Evolutionary conservation across 2,329 filamentous ascomycete genomes (phyloP).

Genomic region (Trichoderma harzianum): DNA sequence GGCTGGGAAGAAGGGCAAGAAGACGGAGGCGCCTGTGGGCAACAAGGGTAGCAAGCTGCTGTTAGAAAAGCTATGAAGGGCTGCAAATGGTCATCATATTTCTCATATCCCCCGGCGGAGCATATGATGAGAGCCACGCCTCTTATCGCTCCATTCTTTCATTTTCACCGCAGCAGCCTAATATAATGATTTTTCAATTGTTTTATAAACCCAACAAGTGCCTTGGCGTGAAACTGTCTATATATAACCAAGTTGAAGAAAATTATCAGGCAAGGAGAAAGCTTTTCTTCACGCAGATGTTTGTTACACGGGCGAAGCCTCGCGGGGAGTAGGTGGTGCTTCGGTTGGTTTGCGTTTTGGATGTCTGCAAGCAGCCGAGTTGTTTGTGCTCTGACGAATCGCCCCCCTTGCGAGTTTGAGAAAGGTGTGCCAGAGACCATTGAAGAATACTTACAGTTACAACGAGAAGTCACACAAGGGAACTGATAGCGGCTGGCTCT

Average conservation of each 20-base stretch:
- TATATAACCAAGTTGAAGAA: not conserved
- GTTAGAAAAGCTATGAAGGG: slow-evolving; percentile 51
- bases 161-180: not conserved
- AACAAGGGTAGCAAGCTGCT: slow-evolving; percentile 62
- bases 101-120: not conserved
- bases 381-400: slow-evolving; percentile 2
- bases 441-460: not conserved
- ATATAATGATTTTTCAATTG: not conserved
- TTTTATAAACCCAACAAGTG: not conserved
- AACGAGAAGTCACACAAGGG: not conserved
- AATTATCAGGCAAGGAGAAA: not conserved
- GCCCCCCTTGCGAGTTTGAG: not conserved
- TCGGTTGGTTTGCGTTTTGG: not conserved
- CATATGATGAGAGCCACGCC: not conserved
- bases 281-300: not conserved
- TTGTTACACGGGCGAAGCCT: not conserved
- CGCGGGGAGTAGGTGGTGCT: not conserved
- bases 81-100: not conserved
- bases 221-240: not conserved
- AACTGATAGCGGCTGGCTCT: not conserved
- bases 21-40: slow-evolving; percentile 47
- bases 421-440: not conserved
- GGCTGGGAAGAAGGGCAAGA: slow-evolving; percentile 44
- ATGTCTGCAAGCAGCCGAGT: slow-evolving; percentile 1
- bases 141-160: not conserved